Base-by-base conservation (phyloP, 1,284 basidiomycete genomes). In the Naganishia liquefaciens region DNA sequence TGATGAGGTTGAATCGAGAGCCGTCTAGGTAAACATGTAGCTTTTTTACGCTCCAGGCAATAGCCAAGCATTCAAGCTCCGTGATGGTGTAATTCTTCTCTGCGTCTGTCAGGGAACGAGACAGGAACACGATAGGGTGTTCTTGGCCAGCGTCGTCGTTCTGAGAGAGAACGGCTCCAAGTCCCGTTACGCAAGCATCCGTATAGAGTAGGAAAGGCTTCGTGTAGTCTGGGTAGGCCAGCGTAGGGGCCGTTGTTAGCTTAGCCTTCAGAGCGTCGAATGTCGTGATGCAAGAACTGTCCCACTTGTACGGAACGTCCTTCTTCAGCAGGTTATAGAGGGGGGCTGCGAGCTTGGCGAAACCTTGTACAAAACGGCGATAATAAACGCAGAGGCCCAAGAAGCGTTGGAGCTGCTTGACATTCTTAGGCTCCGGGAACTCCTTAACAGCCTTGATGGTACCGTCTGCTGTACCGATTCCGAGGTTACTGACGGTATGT, bases 41-140 rank as follows among this genome's bases (percentile, higher is more conserved):
- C 23, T 67, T 67, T 33, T 47, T 28, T 27, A 64, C 44, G 7
- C 54, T 43, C 55, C 63, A 54, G 15, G 64, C 53, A 4, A 67
- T 64, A 5, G 62, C 54, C 10, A 63, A 21, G 30, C 61, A 63
- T 40, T 67, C 65, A 2, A 67, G 46, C 42, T 63, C 65, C 0
- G 62, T 67, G 19, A 61, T 57, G 15, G 63, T 43, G 55, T 65
- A 65, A 42, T 65, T 65, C n/a, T n/a, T 53, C 28, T 65, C 64
- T 2, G 50, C 47, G 10, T 15, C 21, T 30, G 52, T 63, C 1
- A 63, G 62, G 15, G 62, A 47, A 11, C 65, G 63, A 11, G 65
- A 67, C 0, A 58, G 40, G 28, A 43, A 58, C 19, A 63, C 40
- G 21, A 63, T 60, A 17, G 62, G 60, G 23, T 63, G 65, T 25